Percentiles rank a stretch among this genome's conserved stretches.
These are phyloP conservation scores for Apostasia shenzhenica DNA, from an alignment of 106 monocot genomes.

Conservation along the genomic window DNA sequence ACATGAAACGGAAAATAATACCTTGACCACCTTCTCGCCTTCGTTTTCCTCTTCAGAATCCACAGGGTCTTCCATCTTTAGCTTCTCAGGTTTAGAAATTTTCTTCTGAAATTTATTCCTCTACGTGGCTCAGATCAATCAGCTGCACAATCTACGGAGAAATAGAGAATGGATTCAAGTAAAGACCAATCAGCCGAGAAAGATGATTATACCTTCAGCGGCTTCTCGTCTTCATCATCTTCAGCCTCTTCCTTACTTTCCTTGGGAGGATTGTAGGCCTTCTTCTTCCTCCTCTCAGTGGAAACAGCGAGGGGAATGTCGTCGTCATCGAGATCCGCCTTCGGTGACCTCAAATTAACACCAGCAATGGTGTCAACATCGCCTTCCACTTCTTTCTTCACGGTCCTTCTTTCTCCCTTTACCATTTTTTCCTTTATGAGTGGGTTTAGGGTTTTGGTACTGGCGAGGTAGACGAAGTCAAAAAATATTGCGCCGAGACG, in stretches of 20 bases:
- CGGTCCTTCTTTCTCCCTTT: neutral
- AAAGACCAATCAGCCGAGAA: neutral
- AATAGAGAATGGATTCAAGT: neutral
- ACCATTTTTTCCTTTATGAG: neutral
- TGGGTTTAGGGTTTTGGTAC: no score
- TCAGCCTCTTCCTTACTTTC: slow-evolving; percentile 28
- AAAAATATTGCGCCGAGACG: no score
- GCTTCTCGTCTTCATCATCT: slow-evolving; percentile 18
- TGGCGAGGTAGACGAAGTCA: no score
- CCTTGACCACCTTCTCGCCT: slow-evolving; percentile 18
- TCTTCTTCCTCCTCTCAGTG: slow-evolving; percentile 21
- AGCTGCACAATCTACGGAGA: neutral
- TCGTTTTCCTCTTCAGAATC: slow-evolving; percentile 19
- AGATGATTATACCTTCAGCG: neutral
- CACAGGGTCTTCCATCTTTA: slow-evolving; percentile 31
- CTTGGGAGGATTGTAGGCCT: slow-evolving; percentile 9
- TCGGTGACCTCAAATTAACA: neutral
- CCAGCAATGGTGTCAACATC: slow-evolving; percentile 3
- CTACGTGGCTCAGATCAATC: neutral
- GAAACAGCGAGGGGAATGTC: slow-evolving; percentile 23
- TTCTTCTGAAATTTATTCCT: slow-evolving; percentile 18
- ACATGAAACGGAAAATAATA: neutral
- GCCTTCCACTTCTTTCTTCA: slow-evolving; percentile 1
- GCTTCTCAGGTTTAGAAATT: slow-evolving; percentile 15
- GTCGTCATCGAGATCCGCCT: slow-evolving; percentile 20